Evolutionary conservation across 2,329 filamentous ascomycete species (phyloP).

Genomic region (Aaosphaeria pasadenensis): DNA sequence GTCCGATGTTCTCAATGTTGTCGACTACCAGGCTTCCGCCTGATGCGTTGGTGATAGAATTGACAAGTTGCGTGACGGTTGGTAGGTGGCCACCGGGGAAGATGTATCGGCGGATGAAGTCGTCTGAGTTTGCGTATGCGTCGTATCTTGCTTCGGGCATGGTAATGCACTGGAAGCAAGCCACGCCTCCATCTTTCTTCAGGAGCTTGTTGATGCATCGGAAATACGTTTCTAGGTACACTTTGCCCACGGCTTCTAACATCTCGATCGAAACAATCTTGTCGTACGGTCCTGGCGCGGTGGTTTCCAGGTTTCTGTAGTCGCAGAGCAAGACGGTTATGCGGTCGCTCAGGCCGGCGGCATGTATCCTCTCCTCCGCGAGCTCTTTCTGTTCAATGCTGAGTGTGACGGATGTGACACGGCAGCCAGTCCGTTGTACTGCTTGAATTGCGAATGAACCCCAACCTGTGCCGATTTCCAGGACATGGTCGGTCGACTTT

Average conservation of each 20-base stretch:
- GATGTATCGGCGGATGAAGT: slow-evolving; percentile 75
- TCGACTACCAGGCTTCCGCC: slow-evolving; percentile 64
- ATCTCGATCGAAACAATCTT: slow-evolving; percentile 76
- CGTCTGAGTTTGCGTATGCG: slow-evolving; percentile 63
- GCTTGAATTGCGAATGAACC: slow-evolving; percentile 71
- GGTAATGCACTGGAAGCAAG: slow-evolving; percentile 74
- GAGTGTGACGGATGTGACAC: slow-evolving; percentile 66
- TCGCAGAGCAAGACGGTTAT: slow-evolving; percentile 68
- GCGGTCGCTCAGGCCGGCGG: slow-evolving; percentile 57
- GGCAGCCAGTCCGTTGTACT: slow-evolving; percentile 63
- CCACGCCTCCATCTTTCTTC: slow-evolving; percentile 64
- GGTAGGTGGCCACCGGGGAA: slow-evolving; percentile 75
- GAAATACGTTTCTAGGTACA: slow-evolving; percentile 68
- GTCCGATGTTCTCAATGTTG: slow-evolving; percentile 68
- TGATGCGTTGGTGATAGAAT: slow-evolving; percentile 61
- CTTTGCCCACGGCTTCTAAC: slow-evolving; percentile 69
- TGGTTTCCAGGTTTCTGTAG: slow-evolving; percentile 60
- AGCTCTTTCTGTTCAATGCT: slow-evolving; percentile 67
- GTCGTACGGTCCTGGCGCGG: slow-evolving; percentile 55
- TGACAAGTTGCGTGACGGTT: slow-evolving; percentile 63
- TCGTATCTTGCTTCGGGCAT: slow-evolving; percentile 68
- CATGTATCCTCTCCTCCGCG: slow-evolving; percentile 62
- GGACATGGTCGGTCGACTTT: slow-evolving; percentile 63
- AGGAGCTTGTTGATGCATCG: slow-evolving; percentile 60
- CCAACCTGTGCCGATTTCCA: slow-evolving; percentile 77